Evolutionary conservation across 441 rosid species (phyloP).

Genomic region (Gossypium schwendimanii): DNA sequence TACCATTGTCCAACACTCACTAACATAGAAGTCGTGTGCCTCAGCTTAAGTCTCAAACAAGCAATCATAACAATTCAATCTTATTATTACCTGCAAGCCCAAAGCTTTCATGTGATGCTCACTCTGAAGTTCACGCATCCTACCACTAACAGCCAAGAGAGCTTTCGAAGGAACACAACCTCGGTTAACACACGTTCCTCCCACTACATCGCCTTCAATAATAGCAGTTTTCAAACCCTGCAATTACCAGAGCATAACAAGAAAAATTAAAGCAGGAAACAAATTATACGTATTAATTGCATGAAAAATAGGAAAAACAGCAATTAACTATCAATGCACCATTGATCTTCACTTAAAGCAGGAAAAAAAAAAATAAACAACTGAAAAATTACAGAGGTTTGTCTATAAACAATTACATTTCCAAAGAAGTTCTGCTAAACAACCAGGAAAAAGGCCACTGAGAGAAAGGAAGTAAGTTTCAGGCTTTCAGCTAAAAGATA

Average conservation of each 20-base stretch:
- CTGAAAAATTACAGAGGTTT: neutral
- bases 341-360: neutral
- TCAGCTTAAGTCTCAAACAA: neutral
- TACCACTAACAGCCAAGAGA: slow-evolving; percentile 90
- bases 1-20: neutral
- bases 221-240: slow-evolving; percentile 95
- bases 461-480: neutral
- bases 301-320: neutral
- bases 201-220: slow-evolving; percentile 89
- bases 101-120: slow-evolving; percentile 92
- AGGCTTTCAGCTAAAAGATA: neutral
- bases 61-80: neutral
- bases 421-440: neutral
- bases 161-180: slow-evolving; percentile 99
- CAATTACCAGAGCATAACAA: neutral
- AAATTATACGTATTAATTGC: neutral
- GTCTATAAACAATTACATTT: neutral
- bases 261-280: neutral
- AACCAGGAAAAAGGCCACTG: too few species aligned
- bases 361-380: neutral
- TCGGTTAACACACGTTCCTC: slow-evolving; percentile 97
- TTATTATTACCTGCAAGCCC: slow-evolving; percentile 72
- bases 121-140: slow-evolving; percentile 85
- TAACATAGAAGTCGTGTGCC: neutral
- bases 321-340: neutral